Conservation (phyloP, 331 rosid species). For the Ulmus americana region DNA sequence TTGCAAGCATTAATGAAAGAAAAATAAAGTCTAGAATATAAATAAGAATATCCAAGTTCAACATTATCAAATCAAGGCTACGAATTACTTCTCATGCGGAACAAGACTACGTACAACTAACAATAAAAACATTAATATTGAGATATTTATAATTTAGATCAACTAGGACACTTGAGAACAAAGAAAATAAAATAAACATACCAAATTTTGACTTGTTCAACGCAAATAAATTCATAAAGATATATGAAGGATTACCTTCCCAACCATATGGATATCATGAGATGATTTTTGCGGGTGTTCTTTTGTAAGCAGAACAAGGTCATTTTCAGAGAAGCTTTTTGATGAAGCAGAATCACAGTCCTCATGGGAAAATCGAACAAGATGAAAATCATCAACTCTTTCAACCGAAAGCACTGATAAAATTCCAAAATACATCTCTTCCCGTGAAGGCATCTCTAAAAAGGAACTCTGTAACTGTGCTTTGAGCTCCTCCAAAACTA, state of each 20-base stretch:
- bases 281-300: constrained; percentile 69
- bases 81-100: not conserved
- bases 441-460: constrained; percentile 71
- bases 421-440: constrained; percentile 65
- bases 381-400: constrained; percentile 87
- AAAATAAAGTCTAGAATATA: not conserved
- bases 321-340: constrained; percentile 79
- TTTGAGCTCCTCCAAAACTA: constrained; percentile 93
- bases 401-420: constrained; percentile 83
- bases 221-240: not conserved
- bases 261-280: constrained; percentile 80
- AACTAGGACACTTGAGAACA: not conserved
- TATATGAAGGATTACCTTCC: constrained; percentile 55
- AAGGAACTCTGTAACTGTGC: constrained; percentile 76
- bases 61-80: not conserved
- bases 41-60: not conserved
- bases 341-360: constrained; percentile 49
- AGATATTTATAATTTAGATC: not conserved
- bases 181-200: not conserved
- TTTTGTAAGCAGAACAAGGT: constrained; percentile 72
- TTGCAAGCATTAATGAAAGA: not conserved
- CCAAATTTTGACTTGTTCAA: not conserved
- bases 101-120: not conserved
- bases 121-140: not conserved
- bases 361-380: constrained; percentile 76